A percentile compares a stretch with the other conserved stretches of the same genome.
phyloP scores from a whole-genome alignment of 108 stramenopile genomes.

The Cyclotella kingstonii region DNA sequence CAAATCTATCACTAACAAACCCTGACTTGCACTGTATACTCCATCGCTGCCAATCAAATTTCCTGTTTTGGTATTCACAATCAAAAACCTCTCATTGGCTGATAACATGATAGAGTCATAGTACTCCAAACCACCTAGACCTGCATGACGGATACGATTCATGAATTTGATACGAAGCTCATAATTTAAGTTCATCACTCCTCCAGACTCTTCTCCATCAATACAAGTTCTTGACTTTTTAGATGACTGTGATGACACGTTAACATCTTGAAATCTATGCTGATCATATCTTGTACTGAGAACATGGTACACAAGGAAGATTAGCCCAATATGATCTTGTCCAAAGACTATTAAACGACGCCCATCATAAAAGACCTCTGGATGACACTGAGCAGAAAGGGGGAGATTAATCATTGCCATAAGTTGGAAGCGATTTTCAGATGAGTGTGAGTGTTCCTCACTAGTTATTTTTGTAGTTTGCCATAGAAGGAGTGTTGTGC shows the following conservation, averaged over 20 bases:
- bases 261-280: constrained; percentile 6
- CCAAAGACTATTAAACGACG: constrained; percentile 64
- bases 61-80: constrained; percentile 69
- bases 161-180: constrained; percentile 38
- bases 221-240: neutral
- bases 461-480: constrained; percentile 19
- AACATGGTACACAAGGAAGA: constrained; percentile 65
- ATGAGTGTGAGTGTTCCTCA: neutral
- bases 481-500: constrained; percentile 60
- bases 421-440: constrained; percentile 32
- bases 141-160: constrained; percentile 64
- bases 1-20: constrained; percentile 64
- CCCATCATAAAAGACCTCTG: constrained; percentile 59
- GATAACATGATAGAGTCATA: constrained; percentile 59
- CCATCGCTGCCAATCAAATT: constrained; percentile 49
- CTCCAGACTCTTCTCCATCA: constrained; percentile 35
- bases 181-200: constrained; percentile 21
- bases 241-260: constrained; percentile 10
- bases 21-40: constrained; percentile 42
- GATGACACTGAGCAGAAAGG: constrained; percentile 48
- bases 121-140: constrained; percentile 55
- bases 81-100: constrained; percentile 62
- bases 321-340: constrained; percentile 63
- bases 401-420: constrained; percentile 56
- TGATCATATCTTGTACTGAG: constrained; percentile 37